Evolutionary conservation across 345 rosid genomes (phyloP), one percentile per base, ranked within the genome.

Genomic region (Eutrema japonicum): DNA sequence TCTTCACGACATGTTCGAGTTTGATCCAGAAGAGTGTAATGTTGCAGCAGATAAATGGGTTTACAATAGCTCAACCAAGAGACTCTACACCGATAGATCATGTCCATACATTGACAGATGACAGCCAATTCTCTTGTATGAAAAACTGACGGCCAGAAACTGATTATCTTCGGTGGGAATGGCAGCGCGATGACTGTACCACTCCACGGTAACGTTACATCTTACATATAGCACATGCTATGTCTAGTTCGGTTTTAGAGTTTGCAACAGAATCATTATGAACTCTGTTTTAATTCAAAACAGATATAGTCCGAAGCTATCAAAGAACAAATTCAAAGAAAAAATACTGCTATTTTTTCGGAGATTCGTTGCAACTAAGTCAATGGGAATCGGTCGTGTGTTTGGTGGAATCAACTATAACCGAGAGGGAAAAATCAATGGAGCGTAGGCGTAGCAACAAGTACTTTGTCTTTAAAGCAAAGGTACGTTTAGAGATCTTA

Each of bases 381-480:
- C 98, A 93, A 36, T 91, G 98, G 96, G 88, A 93, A 74, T 93
- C 98, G 26, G 86, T 93, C 64, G 83, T 93, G 49, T 93, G 98
- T 72, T 79, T 87, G 83, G 87, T 89, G 60, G 91, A 93, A 68
- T 84, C 85, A 41, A 78, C 77, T 1, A 82, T 93, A 60, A 93
- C 98, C 10, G 60, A 76, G 29, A 80, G 80, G 53, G 78, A 84
- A 48, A 93, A 88, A 78, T 86, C 91, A 22, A 75, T 91, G 86
- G 77, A 83, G 73, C 70, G 79, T 59, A 79, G 82, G 73, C 70
- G 79, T 59, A 79, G 82, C 42, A 78, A 72, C 14, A 64, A 79
- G 18, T 82, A 76, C 55, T 69, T 84, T 65, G 83, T 89, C 76
- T 93, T 93, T 81, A 83, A 72, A 67, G 88, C 91, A 7, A 85